phyloP scores from a whole-genome alignment of 225 moss, liverwort and hornwort species.

The Climacium dendroides region DNA sequence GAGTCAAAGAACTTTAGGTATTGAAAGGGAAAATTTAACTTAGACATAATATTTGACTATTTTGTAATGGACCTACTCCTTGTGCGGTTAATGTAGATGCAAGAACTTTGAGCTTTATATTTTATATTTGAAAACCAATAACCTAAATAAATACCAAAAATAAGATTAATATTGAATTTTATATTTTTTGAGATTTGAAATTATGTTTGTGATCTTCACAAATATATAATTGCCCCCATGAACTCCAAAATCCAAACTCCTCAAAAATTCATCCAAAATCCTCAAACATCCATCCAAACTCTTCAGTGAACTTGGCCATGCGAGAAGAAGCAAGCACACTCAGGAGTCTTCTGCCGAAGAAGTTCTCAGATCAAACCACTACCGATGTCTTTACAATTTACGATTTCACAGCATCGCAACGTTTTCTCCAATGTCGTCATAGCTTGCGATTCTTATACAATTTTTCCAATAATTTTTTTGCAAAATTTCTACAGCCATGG shows the following conservation, averaged over 20 bases:
- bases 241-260: too few species aligned
- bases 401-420: background rate
- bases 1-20: too few species aligned
- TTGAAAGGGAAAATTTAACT: too few species aligned
- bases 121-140: background rate
- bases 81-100: too few species aligned
- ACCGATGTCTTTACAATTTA: background rate
- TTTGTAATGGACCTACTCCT: too few species aligned
- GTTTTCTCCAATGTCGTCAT: background rate
- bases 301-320: background rate
- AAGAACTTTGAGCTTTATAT: background rate
- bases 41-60: too few species aligned
- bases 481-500: background rate
- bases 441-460: background rate
- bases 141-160: background rate
- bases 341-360: background rate
- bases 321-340: background rate
- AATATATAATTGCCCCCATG: background rate
- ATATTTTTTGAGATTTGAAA: background rate
- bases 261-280: background rate
- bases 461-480: background rate
- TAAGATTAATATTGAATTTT: background rate
- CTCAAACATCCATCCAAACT: background rate
- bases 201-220: accelerated
- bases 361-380: background rate